A percentile compares a stretch with the other conserved stretches of the same genome.
phyloP scores from a whole-genome alignment of 2,329 filamentous ascomycete genomes.

The Graphilbum sp. region DNA sequence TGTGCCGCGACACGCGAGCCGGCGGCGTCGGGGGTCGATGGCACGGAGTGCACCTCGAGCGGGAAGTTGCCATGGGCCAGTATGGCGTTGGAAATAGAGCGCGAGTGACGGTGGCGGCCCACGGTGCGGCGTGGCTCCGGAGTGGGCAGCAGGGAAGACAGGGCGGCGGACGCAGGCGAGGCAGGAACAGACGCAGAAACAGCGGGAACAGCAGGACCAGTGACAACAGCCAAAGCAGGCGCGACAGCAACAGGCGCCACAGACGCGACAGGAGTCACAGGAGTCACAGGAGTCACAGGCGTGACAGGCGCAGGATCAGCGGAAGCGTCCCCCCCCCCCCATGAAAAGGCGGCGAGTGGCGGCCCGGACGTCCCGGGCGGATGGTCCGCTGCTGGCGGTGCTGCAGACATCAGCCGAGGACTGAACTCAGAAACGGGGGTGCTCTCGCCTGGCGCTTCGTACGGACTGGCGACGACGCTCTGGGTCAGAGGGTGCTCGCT shows the following conservation, averaged over 20 bases:
- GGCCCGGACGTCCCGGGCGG: slow-evolving; percentile 5
- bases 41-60: slow-evolving; percentile 18
- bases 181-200: background rate
- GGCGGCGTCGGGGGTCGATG: slow-evolving; percentile 17
- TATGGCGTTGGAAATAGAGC: slow-evolving; percentile 27
- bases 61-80: slow-evolving; percentile 22
- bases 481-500: slow-evolving; percentile 59
- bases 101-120: slow-evolving; percentile 26
- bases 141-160: too few species aligned
- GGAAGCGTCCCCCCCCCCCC: slow-evolving; percentile 6
- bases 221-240: background rate
- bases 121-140: background rate
- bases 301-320: slow-evolving; percentile 9
- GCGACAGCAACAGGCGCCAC: background rate
- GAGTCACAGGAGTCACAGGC: background rate
- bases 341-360: slow-evolving; percentile 16
- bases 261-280: background rate
- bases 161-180: too few species aligned
- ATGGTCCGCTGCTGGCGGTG: slow-evolving; percentile 1
- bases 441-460: slow-evolving; percentile 22
- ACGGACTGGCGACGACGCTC: slow-evolving; percentile 56
- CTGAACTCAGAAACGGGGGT: slow-evolving; percentile 7
- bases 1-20: slow-evolving; percentile 7
- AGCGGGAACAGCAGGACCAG: background rate
- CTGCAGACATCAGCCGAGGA: slow-evolving; percentile 8